A percentile compares a stretch with the other conserved stretches of the same genome.
phyloP scores from a whole-genome alignment of 345 rosid genomes.

The Alliaria petiolata region DNA sequence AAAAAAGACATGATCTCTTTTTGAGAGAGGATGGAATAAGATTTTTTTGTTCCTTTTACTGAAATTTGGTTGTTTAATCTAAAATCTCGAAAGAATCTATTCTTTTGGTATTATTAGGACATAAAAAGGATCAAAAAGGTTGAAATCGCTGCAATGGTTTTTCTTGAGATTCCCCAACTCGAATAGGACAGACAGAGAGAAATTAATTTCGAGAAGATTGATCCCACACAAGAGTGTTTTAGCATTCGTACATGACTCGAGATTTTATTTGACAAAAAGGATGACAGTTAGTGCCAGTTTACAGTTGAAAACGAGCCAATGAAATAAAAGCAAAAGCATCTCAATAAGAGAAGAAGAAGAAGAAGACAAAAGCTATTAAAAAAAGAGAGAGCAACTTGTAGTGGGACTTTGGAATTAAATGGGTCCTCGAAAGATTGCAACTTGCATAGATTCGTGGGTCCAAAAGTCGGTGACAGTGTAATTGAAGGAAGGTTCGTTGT shows the following conservation, averaged over 20 bases:
- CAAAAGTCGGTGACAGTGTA: constrained; percentile 8
- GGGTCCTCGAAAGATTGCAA: constrained; percentile 23
- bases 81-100: constrained; percentile 9
- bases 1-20: constrained; percentile 14
- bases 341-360: not conserved
- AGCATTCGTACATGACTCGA: constrained; percentile 18
- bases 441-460: constrained; percentile 33
- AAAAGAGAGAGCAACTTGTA: constrained; percentile 22
- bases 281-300: constrained; percentile 32
- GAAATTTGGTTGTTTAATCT: not conserved
- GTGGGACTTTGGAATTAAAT: constrained; percentile 20
- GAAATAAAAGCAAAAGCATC: constrained; percentile 13
- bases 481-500: constrained; percentile 24
- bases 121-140: not conserved
- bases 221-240: constrained; percentile 21
- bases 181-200: constrained; percentile 19
- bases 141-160: not conserved
- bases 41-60: constrained; percentile 22
- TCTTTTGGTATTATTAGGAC: constrained; percentile 21
- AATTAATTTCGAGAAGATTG: not conserved
- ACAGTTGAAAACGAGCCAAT: constrained; percentile 24
- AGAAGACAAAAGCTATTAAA: constrained; percentile 6
- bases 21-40: constrained; percentile 32
- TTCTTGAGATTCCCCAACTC: constrained; percentile 21
- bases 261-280: too few species aligned